A percentile compares a stretch with the other conserved stretches of the same genome.
Evolutionary conservation across 2,329 filamentous ascomycete genomes (phyloP).

Genomic region (Talaromyces sp.): DNA sequence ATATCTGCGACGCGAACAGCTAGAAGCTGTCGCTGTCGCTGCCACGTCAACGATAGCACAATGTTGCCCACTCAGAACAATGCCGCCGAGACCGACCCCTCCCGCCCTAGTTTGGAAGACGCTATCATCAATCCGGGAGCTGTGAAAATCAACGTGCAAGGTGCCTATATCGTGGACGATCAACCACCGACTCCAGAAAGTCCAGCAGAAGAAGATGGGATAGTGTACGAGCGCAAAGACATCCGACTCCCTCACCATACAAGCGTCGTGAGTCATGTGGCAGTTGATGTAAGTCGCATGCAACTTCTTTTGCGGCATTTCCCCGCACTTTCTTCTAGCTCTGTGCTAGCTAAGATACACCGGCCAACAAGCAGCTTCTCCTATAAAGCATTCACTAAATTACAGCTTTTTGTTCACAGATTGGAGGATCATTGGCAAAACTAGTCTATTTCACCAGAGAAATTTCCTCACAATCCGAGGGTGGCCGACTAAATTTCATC

Average conservation of each 20-base stretch:
- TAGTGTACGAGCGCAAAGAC: constrained; percentile 76
- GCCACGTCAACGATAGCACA: constrained; percentile 8
- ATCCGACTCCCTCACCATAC: constrained; percentile 97
- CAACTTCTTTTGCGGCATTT: constrained; percentile 21
- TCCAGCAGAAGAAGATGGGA: constrained; percentile 52
- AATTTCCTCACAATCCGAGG: constrained; percentile 70
- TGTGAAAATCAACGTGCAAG: constrained; percentile 93
- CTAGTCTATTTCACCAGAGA: constrained; percentile 96
- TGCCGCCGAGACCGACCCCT: constrained; percentile 21
- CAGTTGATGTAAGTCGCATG: constrained; percentile 73
- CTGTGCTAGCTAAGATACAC: not conserved
- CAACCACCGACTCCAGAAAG: constrained; percentile 52
- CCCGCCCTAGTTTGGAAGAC: constrained; percentile 32
- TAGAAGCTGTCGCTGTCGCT: not conserved
- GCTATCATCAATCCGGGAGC: constrained; percentile 60
- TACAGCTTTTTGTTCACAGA: constrained; percentile 50
- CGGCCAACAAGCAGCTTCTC: not conserved
- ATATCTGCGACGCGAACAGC: not conserved
- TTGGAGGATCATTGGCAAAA: constrained; percentile 92
- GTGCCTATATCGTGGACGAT: constrained; percentile 92
- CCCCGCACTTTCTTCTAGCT: constrained; percentile 29
- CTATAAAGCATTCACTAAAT: not conserved
- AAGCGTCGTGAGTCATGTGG: constrained; percentile 91
- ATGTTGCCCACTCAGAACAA: constrained; percentile 34
- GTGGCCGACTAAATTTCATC: constrained; percentile 88